Percentiles rank a stretch among this genome's conserved stretches.
These are phyloP conservation scores for Trichosporon sp. DNA, from an alignment of 1,284 basidiomycete species.

Conservation along the genomic window DNA sequence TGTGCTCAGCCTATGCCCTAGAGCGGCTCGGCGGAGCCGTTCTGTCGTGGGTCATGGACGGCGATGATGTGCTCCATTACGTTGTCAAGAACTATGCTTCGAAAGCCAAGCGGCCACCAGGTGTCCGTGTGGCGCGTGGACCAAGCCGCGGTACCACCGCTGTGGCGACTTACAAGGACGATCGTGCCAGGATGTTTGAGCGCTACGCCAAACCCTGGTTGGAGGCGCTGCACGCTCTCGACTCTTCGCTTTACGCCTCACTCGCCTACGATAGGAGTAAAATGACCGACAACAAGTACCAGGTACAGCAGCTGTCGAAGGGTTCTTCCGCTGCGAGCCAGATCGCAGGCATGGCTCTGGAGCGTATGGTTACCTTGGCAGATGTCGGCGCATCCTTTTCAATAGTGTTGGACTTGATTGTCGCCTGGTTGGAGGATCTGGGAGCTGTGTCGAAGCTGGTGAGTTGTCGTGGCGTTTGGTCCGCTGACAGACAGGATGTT, in stretches of 20 bases:
- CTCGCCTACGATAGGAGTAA: conserved; percentile 48
- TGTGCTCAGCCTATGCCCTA: conserved; percentile 68
- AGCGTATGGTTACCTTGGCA: conserved; percentile 38
- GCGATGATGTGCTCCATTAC: conserved; percentile 53
- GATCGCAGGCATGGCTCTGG: conserved; percentile 42
- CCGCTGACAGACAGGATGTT: conserved; percentile 35
- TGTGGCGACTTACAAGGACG: conserved; percentile 59
- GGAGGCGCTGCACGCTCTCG: conserved; percentile 65
- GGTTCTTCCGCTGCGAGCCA: conserved; percentile 32
- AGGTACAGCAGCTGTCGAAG: conserved; percentile 25
- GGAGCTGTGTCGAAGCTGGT: conserved; percentile 38
- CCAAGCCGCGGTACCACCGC: conserved; percentile 60
- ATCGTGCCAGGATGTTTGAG: conserved; percentile 65
- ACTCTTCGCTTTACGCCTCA: conserved; percentile 58
- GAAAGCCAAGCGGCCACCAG: conserved; percentile 61
- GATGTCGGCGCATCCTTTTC: conserved; percentile 62
- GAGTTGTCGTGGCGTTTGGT: not conserved
- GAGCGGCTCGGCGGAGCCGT: conserved; percentile 58
- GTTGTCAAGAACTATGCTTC: conserved; percentile 47
- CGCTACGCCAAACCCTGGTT: conserved; percentile 68
- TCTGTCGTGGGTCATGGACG: conserved; percentile 59
- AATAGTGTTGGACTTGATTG: conserved; percentile 66
- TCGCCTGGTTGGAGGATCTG: conserved; percentile 65
- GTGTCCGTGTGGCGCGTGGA: conserved; percentile 63
- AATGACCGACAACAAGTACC: conserved; percentile 28